A percentile compares a stretch with the other conserved stretches of the same genome.
phyloP scores from a whole-genome alignment of 164 flowering plant species.

The Sextonia rubra region DNA sequence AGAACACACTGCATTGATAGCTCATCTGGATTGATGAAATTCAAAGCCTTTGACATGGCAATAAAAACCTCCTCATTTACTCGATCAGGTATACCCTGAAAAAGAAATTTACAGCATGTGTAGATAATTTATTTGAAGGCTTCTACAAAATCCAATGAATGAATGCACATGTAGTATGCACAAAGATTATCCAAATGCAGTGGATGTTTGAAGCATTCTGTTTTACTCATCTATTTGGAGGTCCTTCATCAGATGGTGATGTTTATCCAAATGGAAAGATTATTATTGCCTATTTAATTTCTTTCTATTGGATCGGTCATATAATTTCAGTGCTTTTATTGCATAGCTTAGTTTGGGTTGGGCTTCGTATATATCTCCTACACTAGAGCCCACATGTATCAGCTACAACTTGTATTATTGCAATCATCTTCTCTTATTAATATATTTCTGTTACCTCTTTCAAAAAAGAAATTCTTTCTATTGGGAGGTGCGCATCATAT shows the following conservation, averaged over 20 bases:
- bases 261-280: too few species aligned
- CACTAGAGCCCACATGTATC: too few species aligned
- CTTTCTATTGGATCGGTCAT: too few species aligned
- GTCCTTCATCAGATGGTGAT: background rate
- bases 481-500: too few species aligned
- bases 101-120: background rate
- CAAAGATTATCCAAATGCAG: background rate
- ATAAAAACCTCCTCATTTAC: slow-evolving; percentile 90
- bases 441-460: too few species aligned
- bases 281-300: too few species aligned
- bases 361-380: too few species aligned
- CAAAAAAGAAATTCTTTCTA: too few species aligned
- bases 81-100: slow-evolving; percentile 89
- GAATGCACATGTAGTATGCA: background rate
- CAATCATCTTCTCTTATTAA: too few species aligned
- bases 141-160: background rate
- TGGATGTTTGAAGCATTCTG: background rate
- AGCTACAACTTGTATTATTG: too few species aligned
- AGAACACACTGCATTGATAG: slow-evolving; percentile 97
- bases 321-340: too few species aligned
- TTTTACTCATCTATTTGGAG: background rate
- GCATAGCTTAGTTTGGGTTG: too few species aligned
- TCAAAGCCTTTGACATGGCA: slow-evolving; percentile 98
- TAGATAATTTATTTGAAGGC: background rate
- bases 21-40: slow-evolving; percentile 97